phyloP scores from a whole-genome alignment of 2,329 filamentous ascomycete genomes.

The Xylaria sp. region DNA sequence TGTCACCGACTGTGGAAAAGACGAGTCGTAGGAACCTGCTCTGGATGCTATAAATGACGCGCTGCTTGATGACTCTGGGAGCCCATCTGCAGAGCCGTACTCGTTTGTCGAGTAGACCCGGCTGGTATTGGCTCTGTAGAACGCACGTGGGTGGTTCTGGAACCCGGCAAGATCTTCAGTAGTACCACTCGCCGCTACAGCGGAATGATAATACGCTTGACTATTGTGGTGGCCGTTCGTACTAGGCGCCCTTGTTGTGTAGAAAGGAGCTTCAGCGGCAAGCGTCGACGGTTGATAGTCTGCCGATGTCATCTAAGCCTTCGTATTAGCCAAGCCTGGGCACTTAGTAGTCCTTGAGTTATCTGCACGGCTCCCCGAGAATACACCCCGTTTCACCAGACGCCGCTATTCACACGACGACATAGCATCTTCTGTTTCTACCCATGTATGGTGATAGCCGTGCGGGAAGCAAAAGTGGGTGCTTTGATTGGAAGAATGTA shows the following conservation, averaged over 20 bases:
- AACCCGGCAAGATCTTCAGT: constrained; percentile 41
- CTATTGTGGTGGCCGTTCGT: constrained; percentile 39
- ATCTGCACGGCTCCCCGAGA: not conserved
- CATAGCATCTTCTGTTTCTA: constrained; percentile 1
- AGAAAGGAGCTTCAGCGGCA: constrained; percentile 43
- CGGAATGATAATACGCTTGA: constrained; percentile 41
- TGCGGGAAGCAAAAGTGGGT: constrained; percentile 1
- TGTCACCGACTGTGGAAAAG: constrained; percentile 41
- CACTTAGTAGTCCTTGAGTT: not conserved
- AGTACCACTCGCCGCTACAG: constrained; percentile 33
- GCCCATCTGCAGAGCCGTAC: constrained; percentile 41
- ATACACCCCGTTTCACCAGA: not conserved
- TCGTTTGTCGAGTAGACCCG: constrained; percentile 40
- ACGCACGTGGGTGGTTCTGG: constrained; percentile 41
- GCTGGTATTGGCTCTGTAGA: constrained; percentile 40
- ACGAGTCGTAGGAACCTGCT: constrained; percentile 43
- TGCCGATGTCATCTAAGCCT: constrained; percentile 42
- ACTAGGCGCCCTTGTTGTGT: constrained; percentile 39
- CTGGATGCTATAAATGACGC: constrained; percentile 41
- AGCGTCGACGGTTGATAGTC: constrained; percentile 42
- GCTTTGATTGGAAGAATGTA: constrained; percentile 7
- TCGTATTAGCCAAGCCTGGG: constrained; percentile 34
- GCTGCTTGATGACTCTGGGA: constrained; percentile 42
- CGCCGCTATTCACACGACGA: constrained; percentile 4
- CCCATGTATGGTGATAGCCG: constrained; percentile 7